A percentile compares a stretch with the other conserved stretches of the same genome.
Conservation (phyloP, 805 yeast genomes). For the Nakazawaea peltata region DNA sequence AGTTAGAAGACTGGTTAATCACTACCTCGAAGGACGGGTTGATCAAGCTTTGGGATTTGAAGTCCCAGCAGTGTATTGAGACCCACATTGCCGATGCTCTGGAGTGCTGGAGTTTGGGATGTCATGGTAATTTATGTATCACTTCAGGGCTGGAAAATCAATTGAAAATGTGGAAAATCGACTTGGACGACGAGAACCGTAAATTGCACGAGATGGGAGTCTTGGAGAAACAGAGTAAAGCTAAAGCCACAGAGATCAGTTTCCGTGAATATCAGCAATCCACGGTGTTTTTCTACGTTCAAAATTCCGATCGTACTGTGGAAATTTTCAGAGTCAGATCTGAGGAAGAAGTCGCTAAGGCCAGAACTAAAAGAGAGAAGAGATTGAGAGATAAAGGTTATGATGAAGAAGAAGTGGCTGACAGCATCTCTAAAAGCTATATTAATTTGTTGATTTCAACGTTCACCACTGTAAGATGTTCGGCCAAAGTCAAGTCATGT, state of each 20-base stretch:
- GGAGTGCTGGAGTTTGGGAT: slow-evolving; percentile 84
- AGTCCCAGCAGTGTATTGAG: slow-evolving; percentile 83
- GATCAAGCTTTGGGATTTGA: slow-evolving; percentile 89
- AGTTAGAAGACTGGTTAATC: slow-evolving; percentile 63
- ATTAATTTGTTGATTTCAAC: slow-evolving; percentile 59
- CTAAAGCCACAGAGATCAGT: slow-evolving; percentile 54
- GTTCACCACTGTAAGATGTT: slow-evolving; percentile 57
- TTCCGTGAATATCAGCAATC: slow-evolving; percentile 33
- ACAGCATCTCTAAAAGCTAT: slow-evolving; percentile 37
- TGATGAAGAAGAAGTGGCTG: slow-evolving; percentile 49
- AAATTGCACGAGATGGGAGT: slow-evolving; percentile 53
- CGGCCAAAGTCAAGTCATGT: slow-evolving; percentile 54
- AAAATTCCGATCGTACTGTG: slow-evolving; percentile 72
- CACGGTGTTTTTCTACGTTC: slow-evolving; percentile 53
- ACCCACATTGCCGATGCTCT: slow-evolving; percentile 91
- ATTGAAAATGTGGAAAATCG: slow-evolving; percentile 75
- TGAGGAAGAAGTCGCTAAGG: slow-evolving; percentile 70
- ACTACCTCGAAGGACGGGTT: slow-evolving; percentile 86
- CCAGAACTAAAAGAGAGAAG: slow-evolving; percentile 67
- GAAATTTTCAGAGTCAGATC: slow-evolving; percentile 76
- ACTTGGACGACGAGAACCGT: slow-evolving; percentile 41
- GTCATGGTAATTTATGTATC: slow-evolving; percentile 37
- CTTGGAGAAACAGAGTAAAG: slow-evolving; percentile 69
- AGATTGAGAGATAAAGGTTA: slow-evolving; percentile 68
- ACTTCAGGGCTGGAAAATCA: slow-evolving; percentile 81